Evolutionary conservation across 2,329 filamentous ascomycete genomes (phyloP), one percentile per base, ranked within the genome.

Genomic region (Talaromyces sp.): DNA sequence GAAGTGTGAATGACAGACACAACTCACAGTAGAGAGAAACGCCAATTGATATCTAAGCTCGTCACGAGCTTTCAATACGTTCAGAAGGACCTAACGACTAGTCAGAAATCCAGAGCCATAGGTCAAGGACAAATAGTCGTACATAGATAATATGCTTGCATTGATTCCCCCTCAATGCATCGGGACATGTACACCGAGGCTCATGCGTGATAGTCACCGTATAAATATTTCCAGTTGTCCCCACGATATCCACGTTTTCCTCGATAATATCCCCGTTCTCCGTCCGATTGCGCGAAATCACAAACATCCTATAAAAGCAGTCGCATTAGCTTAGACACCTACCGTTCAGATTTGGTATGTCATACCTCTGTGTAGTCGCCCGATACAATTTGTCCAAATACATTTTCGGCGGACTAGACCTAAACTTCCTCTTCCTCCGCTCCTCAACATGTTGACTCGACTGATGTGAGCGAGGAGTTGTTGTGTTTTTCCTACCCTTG

Each of bases 71-170:
- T 83, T 84, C 41, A 87, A 75, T 2, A 84, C 80, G 25, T 81
- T 80, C 51, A 80, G 70, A 57, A 86, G 77, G 21, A 84, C 78
- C 77, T 39, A 58, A 46, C 58, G 54, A n/a, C n/a, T n/a, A 56
- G 40, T 19, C 15, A 48, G 45, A 19, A 33, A 48, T 21, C 45
- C 3, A 35, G 5, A 5, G 0, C 5, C 17, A 21, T 10, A 1
- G 3, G 33, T 19, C 17, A 25, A 31, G 6, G 10, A 51, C 3
- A 1, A 22, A 31, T 25, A 31, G 48, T 37, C 8, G 65, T 73
- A 81, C 81, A 65, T 85, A 86, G 46, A 82, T 70, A 43, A 85
- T 80, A 63, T 87, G 84, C 66, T 87, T 87, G 77, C 84, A 88
- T 64, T 84, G 81, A 45, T 82, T 81, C 4, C 83, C 80, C 58